phyloP scores from a whole-genome alignment of 2,329 filamentous ascomycete genomes.

The Nemania sp. region DNA sequence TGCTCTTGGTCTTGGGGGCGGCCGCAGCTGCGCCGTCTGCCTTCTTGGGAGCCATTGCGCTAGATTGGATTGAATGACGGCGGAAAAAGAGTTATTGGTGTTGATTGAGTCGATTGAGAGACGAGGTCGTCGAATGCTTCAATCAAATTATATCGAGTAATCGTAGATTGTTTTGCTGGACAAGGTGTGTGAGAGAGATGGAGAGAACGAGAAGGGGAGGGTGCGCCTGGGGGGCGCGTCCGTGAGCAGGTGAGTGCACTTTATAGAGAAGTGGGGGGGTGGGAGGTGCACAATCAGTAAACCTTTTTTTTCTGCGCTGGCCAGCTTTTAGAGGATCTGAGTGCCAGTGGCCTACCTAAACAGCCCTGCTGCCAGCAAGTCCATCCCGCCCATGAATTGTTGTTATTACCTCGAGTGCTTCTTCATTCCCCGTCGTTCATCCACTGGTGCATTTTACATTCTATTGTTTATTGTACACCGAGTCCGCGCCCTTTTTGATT shows the following conservation, averaged over 20 bases:
- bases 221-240: conserved; percentile 47
- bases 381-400: neutral
- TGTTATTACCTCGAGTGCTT: neutral
- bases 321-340: conserved; percentile 14
- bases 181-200: conserved; percentile 38
- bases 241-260: conserved; percentile 61
- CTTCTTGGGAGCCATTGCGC: conserved; percentile 65
- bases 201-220: conserved; percentile 43
- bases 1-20: conserved; percentile 54
- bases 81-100: conserved; percentile 28
- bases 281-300: conserved; percentile 60
- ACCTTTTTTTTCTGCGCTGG: conserved; percentile 20
- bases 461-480: neutral
- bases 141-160: conserved; percentile 27
- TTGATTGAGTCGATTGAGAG: conserved; percentile 32
- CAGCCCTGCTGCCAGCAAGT: conserved; percentile 22
- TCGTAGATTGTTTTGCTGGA: conserved; percentile 23
- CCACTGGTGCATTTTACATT: neutral
- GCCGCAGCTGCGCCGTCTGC: conserved; percentile 43
- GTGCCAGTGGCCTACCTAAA: conserved; percentile 19
- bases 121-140: conserved; percentile 32
- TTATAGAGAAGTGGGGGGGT: conserved; percentile 56
- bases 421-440: neutral
- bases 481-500: neutral
- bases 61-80: conserved; percentile 25